These are phyloP conservation scores for Populus alba DNA, from an alignment of 345 rosid genomes.

Conservation along the genomic window DNA sequence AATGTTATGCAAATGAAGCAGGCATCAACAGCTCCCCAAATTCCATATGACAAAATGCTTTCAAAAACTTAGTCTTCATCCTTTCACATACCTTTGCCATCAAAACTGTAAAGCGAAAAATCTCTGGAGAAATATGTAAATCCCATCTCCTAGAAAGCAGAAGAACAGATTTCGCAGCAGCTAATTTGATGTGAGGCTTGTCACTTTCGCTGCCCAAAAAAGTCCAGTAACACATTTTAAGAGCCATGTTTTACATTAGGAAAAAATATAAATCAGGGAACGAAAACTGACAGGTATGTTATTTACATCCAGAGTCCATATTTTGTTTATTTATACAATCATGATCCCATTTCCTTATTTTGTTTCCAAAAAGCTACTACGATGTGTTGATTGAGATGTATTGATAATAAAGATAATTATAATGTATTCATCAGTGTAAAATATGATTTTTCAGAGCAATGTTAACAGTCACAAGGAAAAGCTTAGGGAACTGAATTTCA, in stretches of 20 bases:
- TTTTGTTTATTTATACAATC: too few relatives aligned
- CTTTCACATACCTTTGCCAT: slow-evolving; percentile 56
- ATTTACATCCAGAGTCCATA: too few relatives aligned
- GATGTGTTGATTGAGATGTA: too few relatives aligned
- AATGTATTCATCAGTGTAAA: too few relatives aligned
- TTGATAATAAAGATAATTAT: too few relatives aligned
- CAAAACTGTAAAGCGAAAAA: slow-evolving; percentile 56
- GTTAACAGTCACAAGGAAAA: too few relatives aligned
- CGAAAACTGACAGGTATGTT: not conserved
- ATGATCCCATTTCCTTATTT: too few relatives aligned
- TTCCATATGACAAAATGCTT: not conserved
- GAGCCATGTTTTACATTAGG: not conserved
- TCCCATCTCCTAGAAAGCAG: slow-evolving; percentile 90
- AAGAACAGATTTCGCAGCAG: slow-evolving; percentile 86
- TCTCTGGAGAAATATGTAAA: slow-evolving; percentile 69
- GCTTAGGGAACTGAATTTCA: too few relatives aligned
- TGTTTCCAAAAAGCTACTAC: too few relatives aligned
- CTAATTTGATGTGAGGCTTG: slow-evolving; percentile 53
- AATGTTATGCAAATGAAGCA: too few relatives aligned
- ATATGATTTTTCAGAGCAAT: too few relatives aligned
- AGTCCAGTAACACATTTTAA: not conserved
- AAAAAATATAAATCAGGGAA: not conserved
- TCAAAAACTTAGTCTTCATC: not conserved
- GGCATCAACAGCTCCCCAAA: not conserved
- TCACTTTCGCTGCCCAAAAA: slow-evolving; percentile 47